Evolutionary conservation across 768 basidiomycete species (phyloP), one percentile per base, ranked within the genome.

Genomic region (Tylopilus intermedius): DNA sequence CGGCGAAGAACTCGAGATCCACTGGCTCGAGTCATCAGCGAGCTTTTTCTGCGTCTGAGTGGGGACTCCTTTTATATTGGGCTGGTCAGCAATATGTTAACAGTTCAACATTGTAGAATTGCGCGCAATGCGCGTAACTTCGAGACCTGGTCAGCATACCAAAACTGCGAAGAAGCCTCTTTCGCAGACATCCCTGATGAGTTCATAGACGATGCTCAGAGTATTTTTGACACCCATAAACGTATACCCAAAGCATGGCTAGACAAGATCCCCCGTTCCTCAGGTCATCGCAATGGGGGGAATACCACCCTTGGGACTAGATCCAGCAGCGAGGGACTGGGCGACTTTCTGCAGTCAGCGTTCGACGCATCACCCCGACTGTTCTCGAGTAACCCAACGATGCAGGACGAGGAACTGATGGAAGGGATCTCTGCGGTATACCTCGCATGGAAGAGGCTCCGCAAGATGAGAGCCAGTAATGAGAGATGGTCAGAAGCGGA

Each of bases 401-500:
- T 50, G 4, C 58, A 61, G 15, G 57, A 60, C 45, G 50, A 57
- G 22, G 59, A 66, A 38, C 51, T 71, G 8, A 67, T 73, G 45
- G 66, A 71, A n/a, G 75, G 74, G 27, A 56, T 80, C 27, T 64
- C 67, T 26, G 61, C 56, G 5, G 76, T 80, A 8, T 75, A 71
- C 47, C 64, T 66, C 4, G 75, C 77, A 14, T 81, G 79, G 78
- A 67, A 71, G 26, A 70, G 69, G 35, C 66, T 79, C 7, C 60
- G 63, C 8, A 65, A 62, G 50, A 79, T 81, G 76, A 71, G 65
- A n/a, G 62, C 63, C 5, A 72, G 72, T 5, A 71, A 71, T 18
- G 74, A 78, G 48, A 79, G 71, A 58, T 76, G 73, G 67, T 79
- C 77, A 2, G 80, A 82, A 56, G 77, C 79, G 1, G 81, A 81